Evolutionary conservation across 2,329 filamentous ascomycete species (phyloP).

Genomic region (Fusarium tanahbumbuense): DNA sequence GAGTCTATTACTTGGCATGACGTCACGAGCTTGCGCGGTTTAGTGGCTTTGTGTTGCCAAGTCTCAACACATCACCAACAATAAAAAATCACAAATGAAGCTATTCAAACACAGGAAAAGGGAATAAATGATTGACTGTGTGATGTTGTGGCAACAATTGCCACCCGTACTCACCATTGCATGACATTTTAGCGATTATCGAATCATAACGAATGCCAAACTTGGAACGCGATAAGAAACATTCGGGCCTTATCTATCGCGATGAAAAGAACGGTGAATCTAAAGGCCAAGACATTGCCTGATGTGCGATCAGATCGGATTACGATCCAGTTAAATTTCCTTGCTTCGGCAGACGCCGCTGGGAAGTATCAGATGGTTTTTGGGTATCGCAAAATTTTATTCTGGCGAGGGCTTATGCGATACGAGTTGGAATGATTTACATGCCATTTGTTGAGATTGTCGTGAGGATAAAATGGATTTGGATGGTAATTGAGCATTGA

Average conservation of each 20-base stretch:
- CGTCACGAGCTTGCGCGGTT: constrained; percentile 28
- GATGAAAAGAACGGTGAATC: constrained; percentile 9
- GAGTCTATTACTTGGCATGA: constrained; percentile 27
- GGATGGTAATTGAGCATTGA: neutral
- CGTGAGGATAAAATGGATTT: too few relatives aligned
- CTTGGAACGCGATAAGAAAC: neutral
- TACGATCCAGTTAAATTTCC: constrained; percentile 16
- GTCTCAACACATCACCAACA: neutral
- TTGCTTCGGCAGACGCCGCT: neutral
- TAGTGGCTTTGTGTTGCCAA: constrained; percentile 18
- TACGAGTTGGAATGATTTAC: neutral
- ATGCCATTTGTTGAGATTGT: neutral
- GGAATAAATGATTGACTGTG: fast-evolving
- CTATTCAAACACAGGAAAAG: constrained; percentile 1
- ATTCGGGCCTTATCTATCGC: constrained; percentile 22
- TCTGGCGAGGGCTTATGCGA: neutral
- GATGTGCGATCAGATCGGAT: constrained; percentile 27
- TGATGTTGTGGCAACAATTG: neutral
- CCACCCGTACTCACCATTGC: too few relatives aligned
- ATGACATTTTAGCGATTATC: neutral
- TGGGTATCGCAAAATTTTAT: neutral
- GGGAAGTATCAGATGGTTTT: constrained; percentile 26
- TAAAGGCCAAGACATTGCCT: constrained; percentile 1
- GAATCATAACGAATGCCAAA: neutral
- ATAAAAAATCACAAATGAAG: neutral